Base-by-base conservation (phyloP, 2,329 filamentous ascomycete species). In the Sordariomycetes sp. region DNA sequence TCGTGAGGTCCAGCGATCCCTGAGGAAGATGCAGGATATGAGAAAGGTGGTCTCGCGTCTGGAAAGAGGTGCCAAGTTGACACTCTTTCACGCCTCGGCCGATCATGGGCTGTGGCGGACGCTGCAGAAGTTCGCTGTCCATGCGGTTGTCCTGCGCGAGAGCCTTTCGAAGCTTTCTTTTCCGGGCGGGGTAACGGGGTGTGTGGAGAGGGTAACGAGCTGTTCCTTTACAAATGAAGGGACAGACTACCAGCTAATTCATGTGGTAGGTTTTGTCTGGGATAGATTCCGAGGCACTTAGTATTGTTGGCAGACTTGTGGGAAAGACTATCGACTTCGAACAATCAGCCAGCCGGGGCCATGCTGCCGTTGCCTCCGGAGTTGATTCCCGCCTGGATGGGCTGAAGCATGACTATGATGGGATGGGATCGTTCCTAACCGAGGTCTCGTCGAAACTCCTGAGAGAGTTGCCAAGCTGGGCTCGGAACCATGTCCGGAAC, bases 281-380 rank as follows among this genome's bases (percentile, higher is more conserved):
- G n/a, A 55, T 59, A 6, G 25, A n/a, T 16, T 10, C 24, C 14
- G 40, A 55, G 7, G 75, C 79, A 6, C 71, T 96, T 3, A 79
- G 84, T 34, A 75, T 79, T 48, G 75, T 96, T 40, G 90, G 90
- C 5, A 79, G 83, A 57, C 76, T 84, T 59, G 88, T 97, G 56
- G 81, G 82, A 50, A 81, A 86, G 58, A 87, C 85, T 16, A 81
- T 96, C 54, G 90, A 97, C 67, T 92, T 97, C 64, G 81, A 91
- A 35, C 79, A 83, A 60, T 93, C 90, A 0, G 83, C 83, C 59
- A 79, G 85, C 54, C 82, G 87, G 62, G 81, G 83, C 59, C 84
- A 88, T 25, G 89, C 87, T 1, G 84, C 90, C 2, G 85, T 99
- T 14, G 82, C 81, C 55, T 71, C 79, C 22, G 89, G 90, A 0